Evolutionary conservation across 306 rosid species (phyloP), one percentile per base, ranked within the genome.

Genomic region (Fragaria nilgerrensis): DNA sequence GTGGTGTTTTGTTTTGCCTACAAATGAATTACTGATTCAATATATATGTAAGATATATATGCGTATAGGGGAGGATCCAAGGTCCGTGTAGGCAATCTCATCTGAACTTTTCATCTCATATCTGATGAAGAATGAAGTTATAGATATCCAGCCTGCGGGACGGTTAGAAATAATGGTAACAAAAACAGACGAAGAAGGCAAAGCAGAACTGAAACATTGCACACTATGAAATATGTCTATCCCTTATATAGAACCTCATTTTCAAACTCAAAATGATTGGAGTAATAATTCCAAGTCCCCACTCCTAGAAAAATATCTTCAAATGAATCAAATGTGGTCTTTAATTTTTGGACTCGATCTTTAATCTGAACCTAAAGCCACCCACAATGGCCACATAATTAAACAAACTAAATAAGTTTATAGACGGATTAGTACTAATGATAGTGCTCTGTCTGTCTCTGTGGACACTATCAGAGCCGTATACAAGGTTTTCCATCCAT

Each of bases 241-340:
- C 50, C 17, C 17, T 45, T 45, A 14, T 32, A 34, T 47, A 3
- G n/a, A 36, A 22, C 63, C 69, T 79, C 56, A 82, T 77, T 86
- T 86, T 90, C 92, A 85, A 86, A 76, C 53, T 56, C 61, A 78
- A 79, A 81, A 87, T 87, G 82, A 91, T 83, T 89, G 87, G 52
- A 73, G 79, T 74, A 84, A 86, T 82, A 78, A 84, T 75, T 80
- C 75, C 43, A 55, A 76, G 87, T 79, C 85, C 78, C 89, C 90
- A 88, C 93, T 78, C 79, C 62, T 65, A 64, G 39, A 75, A 70
- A 66, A 82, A 77, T n/a, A 55, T 68, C 82, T 7, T 56, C 59
- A 44, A 32, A 17, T 2, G 17, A 75, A 72, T 68, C 78, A 80
- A 75, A 56, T 74, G 76, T 19, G 73, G 80, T 75, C 41, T 58